phyloP scores from a whole-genome alignment of 345 rosid genomes.

The Cardamine occulta region DNA sequence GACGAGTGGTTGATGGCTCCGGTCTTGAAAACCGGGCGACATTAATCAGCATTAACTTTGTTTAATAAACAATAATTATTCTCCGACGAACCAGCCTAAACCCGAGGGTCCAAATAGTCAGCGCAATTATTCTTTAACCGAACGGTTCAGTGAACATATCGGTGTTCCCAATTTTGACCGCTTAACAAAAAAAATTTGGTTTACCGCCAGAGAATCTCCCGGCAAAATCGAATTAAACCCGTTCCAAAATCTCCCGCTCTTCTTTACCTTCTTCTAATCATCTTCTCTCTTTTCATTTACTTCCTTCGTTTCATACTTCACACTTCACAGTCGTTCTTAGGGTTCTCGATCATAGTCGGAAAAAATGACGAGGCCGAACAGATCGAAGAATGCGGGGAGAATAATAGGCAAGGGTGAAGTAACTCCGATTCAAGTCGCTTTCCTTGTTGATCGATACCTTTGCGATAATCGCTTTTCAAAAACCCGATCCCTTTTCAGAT shows the following conservation, averaged over 20 bases:
- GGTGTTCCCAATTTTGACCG: background rate
- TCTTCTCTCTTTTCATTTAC: too few relatives aligned
- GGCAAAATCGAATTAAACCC: constrained; percentile 41
- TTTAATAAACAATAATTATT: too few relatives aligned
- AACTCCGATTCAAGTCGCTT: constrained; percentile 85
- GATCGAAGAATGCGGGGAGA: constrained; percentile 50
- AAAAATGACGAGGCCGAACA: constrained; percentile 65
- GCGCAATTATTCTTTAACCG: constrained; percentile 3
- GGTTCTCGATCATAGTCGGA: background rate
- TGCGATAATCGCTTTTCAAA: constrained; percentile 66
- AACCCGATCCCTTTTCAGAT: constrained; percentile 69
- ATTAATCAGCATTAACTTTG: too few relatives aligned
- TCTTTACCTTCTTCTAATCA: constrained; percentile 1
- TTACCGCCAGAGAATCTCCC: constrained; percentile 37
- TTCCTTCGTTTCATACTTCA: too few relatives aligned
- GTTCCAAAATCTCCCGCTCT: constrained; percentile 39
- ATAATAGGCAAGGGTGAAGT: constrained; percentile 75
- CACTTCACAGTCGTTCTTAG: background rate
- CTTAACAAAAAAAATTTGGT: background rate
- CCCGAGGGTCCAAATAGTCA: background rate
- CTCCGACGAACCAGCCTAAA: background rate
- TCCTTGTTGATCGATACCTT: constrained; percentile 89
- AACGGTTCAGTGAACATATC: background rate
- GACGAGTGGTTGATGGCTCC: too few relatives aligned
- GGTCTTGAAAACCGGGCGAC: too few relatives aligned